A percentile compares a stretch with the other conserved stretches of the same genome.
Conservation (phyloP, 257 asterid genomes). For the Knoxia roxburghii region DNA sequence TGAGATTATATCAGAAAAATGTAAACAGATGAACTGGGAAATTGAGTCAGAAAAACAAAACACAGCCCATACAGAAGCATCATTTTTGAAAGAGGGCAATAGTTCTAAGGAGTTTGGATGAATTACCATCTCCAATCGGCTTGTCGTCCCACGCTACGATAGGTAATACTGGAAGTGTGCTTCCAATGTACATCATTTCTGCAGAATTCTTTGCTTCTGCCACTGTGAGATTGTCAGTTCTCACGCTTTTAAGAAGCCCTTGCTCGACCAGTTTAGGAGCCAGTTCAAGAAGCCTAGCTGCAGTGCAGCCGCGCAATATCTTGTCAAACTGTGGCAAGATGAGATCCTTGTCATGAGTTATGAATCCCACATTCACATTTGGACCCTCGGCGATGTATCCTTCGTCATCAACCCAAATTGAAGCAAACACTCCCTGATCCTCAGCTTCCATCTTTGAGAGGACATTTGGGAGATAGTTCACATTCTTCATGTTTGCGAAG, state of each 20-base stretch:
- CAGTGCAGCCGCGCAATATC: constrained; percentile 78
- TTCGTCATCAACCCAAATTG: constrained; percentile 75
- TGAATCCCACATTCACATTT: constrained; percentile 76
- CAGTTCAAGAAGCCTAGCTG: constrained; percentile 68
- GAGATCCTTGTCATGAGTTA: constrained; percentile 60
- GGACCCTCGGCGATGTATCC: constrained; percentile 91
- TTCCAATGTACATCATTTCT: constrained; percentile 92
- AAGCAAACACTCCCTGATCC: constrained; percentile 58
- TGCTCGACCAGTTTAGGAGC: constrained; percentile 62
- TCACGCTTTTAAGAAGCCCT: constrained; percentile 55
- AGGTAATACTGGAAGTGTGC: constrained; percentile 84
- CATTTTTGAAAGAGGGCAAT: not conserved
- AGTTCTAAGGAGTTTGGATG: not conserved
- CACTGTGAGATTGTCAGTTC: constrained; percentile 33
- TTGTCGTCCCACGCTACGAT: constrained; percentile 63
- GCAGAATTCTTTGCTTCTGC: constrained; percentile 51
- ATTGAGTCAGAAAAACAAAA: no score
- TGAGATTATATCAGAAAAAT: not conserved
- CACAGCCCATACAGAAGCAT: not conserved
- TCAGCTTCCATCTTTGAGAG: constrained; percentile 86
- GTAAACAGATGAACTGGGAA: no score
- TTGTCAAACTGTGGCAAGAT: constrained; percentile 63
- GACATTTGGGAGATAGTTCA: constrained; percentile 88
- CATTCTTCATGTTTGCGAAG: constrained; percentile 79
- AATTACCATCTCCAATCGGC: constrained; percentile 80